Evolutionary conservation across 108 stramenopile genomes (phyloP).

Genomic region (Cylindrotheca closterium): DNA sequence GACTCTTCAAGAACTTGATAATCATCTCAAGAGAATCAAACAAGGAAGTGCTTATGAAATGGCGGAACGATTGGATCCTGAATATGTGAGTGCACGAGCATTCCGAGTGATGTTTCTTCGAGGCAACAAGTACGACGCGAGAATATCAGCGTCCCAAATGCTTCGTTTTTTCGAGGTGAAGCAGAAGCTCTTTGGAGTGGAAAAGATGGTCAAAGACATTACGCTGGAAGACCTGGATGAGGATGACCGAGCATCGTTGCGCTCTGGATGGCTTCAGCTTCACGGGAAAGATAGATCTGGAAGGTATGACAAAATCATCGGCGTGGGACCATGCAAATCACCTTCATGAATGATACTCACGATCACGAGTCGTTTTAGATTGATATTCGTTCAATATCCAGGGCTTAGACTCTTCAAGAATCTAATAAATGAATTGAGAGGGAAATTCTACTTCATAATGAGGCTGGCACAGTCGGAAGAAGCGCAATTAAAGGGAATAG

Average conservation of each 20-base stretch:
- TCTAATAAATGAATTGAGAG: no score
- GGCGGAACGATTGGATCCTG: slow-evolving; percentile 5
- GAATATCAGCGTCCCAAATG: slow-evolving; percentile 16
- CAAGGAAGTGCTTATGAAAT: slow-evolving; percentile 1
- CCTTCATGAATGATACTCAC: no score
- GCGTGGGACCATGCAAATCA: no score
- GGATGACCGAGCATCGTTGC: background rate
- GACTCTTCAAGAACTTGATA: slow-evolving; percentile 3
- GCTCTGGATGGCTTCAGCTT: slow-evolving; percentile 1
- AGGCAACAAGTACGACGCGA: slow-evolving; percentile 16
- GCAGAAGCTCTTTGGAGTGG: slow-evolving; percentile 26
- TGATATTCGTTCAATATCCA: no score
- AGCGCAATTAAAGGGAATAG: no score
- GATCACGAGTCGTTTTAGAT: no score
- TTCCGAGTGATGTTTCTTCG: slow-evolving; percentile 35
- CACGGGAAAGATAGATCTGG: no score
- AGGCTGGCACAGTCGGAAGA: no score
- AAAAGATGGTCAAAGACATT: slow-evolving; percentile 16
- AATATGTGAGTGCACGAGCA: slow-evolving; percentile 8
- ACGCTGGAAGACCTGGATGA: slow-evolving; percentile 12
- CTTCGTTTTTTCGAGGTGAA: slow-evolving; percentile 24
- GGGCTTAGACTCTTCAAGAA: no score
- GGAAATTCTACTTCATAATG: no score
- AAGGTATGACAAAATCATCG: no score
- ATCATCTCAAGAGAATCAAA: background rate